Evolutionary conservation across 768 basidiomycete genomes (phyloP), one percentile per base, ranked within the genome.

Genomic region (Cubamyces sp.): DNA sequence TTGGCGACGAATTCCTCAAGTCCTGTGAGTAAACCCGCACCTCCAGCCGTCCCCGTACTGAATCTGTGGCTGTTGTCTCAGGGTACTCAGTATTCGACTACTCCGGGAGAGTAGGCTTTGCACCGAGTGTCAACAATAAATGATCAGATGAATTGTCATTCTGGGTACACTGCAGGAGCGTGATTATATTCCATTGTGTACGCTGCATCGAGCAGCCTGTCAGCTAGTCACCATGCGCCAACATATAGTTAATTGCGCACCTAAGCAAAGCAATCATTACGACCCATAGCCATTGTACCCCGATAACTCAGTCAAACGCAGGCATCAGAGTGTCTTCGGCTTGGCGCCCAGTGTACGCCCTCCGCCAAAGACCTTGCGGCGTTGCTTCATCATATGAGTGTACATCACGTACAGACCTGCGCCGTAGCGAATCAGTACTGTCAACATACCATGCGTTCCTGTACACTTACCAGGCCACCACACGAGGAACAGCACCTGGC

Each of bases 381-480:
- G 76, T 67, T 84, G 85, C 55, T 73, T 77, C 47, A 84, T 78
- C 86, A 88, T 87, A 71, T 87, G 79, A 41, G 79, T 78, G 71
- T 83, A 86, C 72, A 87, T 77, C 64, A 82, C 74, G 68, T 82
- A 85, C 49, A 86, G 73, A 11, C 45, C 65, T 54, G 54, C 25
- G 47, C 53, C 7, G 25, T 54, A 61, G 56, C 51, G 47, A 30
- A 54, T 18, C 51, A 49, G 52, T 41, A 23, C 43, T 18, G 28
- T 14, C 26, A 25, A 23, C 61, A 42, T 14, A 23, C 16, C 34
- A 26, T 47, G 52, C 47, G 16, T 19, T 8, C n/a, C 16, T 43
- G 11, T 34, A 11, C 26, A 78, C 81, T 69, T 70, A 96, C 96
- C 86, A 47, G 94, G 94, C 84, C 92, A 94, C 96, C 96, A 98